Conservation (phyloP, 2,329 filamentous ascomycete genomes). For the Curvularia lunata region DNA sequence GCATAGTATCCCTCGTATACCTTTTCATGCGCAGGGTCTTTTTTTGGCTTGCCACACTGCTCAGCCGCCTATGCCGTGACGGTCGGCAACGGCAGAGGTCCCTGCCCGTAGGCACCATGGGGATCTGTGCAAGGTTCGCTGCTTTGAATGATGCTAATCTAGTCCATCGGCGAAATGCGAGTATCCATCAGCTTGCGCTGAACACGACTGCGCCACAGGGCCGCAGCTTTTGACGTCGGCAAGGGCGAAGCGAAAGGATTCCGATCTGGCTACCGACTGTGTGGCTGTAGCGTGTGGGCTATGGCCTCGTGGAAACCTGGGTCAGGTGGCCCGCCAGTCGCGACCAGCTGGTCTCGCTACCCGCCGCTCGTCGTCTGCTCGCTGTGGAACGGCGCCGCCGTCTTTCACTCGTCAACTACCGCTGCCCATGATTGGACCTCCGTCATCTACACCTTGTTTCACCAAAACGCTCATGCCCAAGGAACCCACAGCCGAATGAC, state of each 20-base stretch:
- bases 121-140: constrained; percentile 1
- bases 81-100: not conserved
- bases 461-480: constrained; percentile 12
- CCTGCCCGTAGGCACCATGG: not conserved
- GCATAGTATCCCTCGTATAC: constrained; percentile 21
- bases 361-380: constrained; percentile 18
- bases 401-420: not conserved
- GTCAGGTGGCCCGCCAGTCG: constrained; percentile 9
- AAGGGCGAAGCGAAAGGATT: constrained; percentile 4
- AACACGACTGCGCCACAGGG: constrained; percentile 28
- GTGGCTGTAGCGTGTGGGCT: constrained; percentile 14
- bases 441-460: constrained; percentile 20
- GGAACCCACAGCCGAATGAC: constrained; percentile 12
- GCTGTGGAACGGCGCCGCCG: constrained; percentile 16
- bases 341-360: constrained; percentile 16
- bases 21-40: constrained; percentile 26
- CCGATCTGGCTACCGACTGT: constrained; percentile 12
- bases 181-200: constrained; percentile 9
- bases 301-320: constrained; percentile 9
- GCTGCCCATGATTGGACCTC: constrained; percentile 17
- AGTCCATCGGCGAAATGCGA: constrained; percentile 16
- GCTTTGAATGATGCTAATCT: constrained; percentile 8
- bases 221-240: constrained; percentile 8
- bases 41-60: constrained; percentile 23
- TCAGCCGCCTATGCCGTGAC: constrained; percentile 13